phyloP scores from a whole-genome alignment of 2,329 filamentous ascomycete genomes.

The Thelonectria rubi region DNA sequence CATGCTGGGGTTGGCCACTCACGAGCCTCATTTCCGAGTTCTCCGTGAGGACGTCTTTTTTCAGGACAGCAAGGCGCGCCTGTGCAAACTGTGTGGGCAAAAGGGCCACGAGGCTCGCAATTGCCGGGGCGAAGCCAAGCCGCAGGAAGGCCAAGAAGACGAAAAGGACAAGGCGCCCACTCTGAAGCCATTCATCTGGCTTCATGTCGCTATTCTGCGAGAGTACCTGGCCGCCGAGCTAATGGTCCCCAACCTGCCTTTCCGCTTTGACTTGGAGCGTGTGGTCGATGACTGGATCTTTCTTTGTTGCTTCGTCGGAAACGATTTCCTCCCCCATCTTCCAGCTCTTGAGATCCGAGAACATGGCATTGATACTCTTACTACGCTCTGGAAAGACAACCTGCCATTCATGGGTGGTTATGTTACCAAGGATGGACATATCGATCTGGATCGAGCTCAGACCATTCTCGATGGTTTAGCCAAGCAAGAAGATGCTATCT shows the following conservation, averaged over 20 bases:
- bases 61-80: slow-evolving; percentile 82
- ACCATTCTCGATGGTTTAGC: slow-evolving; percentile 87
- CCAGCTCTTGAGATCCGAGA: slow-evolving; percentile 98
- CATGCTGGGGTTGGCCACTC: slow-evolving; percentile 96
- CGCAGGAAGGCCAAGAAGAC: slow-evolving; percentile 81
- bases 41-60: slow-evolving; percentile 96
- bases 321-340: slow-evolving; percentile 96
- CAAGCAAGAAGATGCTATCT: slow-evolving; percentile 93
- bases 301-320: slow-evolving; percentile 98
- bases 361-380: slow-evolving; percentile 95
- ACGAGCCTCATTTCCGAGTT: slow-evolving; percentile 96
- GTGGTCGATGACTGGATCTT: slow-evolving; percentile 98
- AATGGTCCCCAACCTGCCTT: slow-evolving; percentile 81
- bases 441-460: slow-evolving; percentile 87
- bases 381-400: slow-evolving; percentile 96
- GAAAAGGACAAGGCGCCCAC: slow-evolving; percentile 77
- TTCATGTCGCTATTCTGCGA: slow-evolving; percentile 89
- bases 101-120: slow-evolving; percentile 89
- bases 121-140: slow-evolving; percentile 81
- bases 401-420: slow-evolving; percentile 93
- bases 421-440: slow-evolving; percentile 92
- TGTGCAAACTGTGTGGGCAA: slow-evolving; percentile 90
- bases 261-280: slow-evolving; percentile 91
- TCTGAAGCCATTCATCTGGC: slow-evolving; percentile 96
- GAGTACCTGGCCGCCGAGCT: slow-evolving; percentile 95